Evolutionary conservation across 2,329 filamentous ascomycete species (phyloP), one percentile per base, ranked within the genome.

Genomic region (Botrytis paeoniae): DNA sequence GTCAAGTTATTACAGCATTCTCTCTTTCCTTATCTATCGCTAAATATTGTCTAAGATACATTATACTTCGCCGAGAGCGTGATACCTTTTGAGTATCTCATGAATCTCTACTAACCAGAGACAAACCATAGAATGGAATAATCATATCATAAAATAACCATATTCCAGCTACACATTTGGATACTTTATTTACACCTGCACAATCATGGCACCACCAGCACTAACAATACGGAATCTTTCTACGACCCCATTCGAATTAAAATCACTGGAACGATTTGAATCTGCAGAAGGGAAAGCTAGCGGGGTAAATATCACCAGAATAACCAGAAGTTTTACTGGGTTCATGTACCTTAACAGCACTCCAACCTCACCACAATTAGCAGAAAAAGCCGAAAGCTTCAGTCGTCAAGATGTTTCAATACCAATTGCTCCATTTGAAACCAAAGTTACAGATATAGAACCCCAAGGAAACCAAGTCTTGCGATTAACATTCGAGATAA

Each of bases 221-320:
- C 84, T 97, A 77, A 92, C 88, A 7, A 89, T 98, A 78, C 93
- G 95, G 79, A 98, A 98, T 82, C 85, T 97, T 76, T 95, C 93
- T 62, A 85, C 88, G 73, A 90, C 88, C 66, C 86, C 89, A n/a
- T 85, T 97, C 72, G 89, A 91, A 77, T 87, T 98, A 78, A 91
- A 90, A 81, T 82, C 86, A 74, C 85, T 95, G 73, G 92, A 97
- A 84, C 91, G 91, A 77, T 94, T 94, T 81, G 88, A 90, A 77
- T 86, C 84, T 64, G 85, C 85, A 39, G 63, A 59, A 59, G 29
- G 41, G 29, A 72, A 60, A 39, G 32, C 59, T 29, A 41, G 70
- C 62, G 70, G 70, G 70, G 70, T 72, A 72, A 82, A 75, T 54
- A 75, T 83, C 54, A 77, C 76, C 25, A 83, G 80, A 62, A 78